Evolutionary conservation across 2,329 filamentous ascomycete genomes (phyloP).

Genomic region (Neurospora sp.): DNA sequence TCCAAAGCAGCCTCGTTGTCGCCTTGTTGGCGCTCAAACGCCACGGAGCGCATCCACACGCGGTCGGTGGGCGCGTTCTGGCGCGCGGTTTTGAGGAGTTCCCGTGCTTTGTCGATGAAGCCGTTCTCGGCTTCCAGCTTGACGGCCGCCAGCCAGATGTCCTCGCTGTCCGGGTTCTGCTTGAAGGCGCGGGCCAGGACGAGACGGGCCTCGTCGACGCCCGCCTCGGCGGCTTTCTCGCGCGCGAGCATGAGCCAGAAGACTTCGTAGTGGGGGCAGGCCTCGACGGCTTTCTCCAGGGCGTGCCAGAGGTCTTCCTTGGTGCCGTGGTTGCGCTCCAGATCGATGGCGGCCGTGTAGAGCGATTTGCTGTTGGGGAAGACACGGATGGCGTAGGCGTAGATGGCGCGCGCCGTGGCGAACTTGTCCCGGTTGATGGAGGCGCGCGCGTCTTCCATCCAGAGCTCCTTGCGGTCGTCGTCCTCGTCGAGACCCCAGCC

Average conservation of each 20-base stretch:
- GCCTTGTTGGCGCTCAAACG: constrained; percentile 79
- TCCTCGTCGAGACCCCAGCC: constrained; percentile 92
- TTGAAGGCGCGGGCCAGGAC: constrained; percentile 87
- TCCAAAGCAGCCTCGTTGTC: constrained; percentile 74
- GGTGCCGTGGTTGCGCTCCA: constrained; percentile 82
- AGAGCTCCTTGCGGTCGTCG: constrained; percentile 90
- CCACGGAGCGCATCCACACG: constrained; percentile 93
- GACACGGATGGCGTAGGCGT: constrained; percentile 78
- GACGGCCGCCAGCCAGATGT: constrained; percentile 94
- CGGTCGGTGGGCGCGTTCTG: constrained; percentile 88
- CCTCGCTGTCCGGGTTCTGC: constrained; percentile 92
- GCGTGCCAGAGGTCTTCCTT: constrained; percentile 76
- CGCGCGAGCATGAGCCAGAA: constrained; percentile 94
- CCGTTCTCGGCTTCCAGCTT: constrained; percentile 90
- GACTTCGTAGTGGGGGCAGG: constrained; percentile 81
- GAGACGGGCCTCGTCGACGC: constrained; percentile 69
- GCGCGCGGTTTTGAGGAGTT: constrained; percentile 72
- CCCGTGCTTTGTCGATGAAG: constrained; percentile 70
- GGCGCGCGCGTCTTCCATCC: constrained; percentile 83
- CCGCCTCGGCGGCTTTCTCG: constrained; percentile 69
- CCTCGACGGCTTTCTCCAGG: constrained; percentile 86
- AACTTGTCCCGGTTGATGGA: constrained; percentile 75
- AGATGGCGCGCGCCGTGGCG: constrained; percentile 87
- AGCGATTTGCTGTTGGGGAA: constrained; percentile 76
- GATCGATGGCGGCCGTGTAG: constrained; percentile 82